Conservation (phyloP, 2,329 filamentous ascomycete genomes). For the Diaporthe caulivora region DNA sequence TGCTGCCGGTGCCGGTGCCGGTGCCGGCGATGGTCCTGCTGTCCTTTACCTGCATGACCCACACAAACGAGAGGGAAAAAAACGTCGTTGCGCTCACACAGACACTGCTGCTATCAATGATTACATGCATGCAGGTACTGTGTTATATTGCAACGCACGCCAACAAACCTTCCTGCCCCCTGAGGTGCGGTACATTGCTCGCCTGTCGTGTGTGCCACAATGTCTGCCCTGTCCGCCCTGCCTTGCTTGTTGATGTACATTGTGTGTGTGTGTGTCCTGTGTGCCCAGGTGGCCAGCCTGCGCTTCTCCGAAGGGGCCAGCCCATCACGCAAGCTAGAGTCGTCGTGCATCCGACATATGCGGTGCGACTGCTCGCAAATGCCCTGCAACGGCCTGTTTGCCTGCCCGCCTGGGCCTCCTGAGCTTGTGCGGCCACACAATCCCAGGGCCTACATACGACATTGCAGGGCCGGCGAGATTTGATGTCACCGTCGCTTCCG, state of each 20-base stretch:
- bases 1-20: neutral
- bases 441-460: neutral
- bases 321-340: conserved; percentile 16
- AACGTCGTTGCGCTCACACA: neutral
- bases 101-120: neutral
- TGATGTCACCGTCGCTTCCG: conserved; percentile 22
- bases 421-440: neutral
- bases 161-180: conserved; percentile 23
- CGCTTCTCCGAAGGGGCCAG: neutral
- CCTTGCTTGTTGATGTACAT: neutral
- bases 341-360: conserved; percentile 2
- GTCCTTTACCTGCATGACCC: neutral
- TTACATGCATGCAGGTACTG: conserved; percentile 28
- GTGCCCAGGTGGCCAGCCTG: conserved; percentile 8
- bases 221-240: neutral
- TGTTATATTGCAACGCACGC: conserved; percentile 25
- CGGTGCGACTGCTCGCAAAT: conserved; percentile 3
- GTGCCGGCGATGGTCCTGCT: neutral
- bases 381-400: conserved; percentile 8
- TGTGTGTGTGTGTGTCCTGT: neutral
- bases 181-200: neutral
- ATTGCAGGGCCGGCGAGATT: conserved; percentile 18
- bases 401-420: neutral
- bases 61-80: neutral
- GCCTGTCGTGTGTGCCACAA: conserved; percentile 11